phyloP scores from a whole-genome alignment of 345 rosid species.

The Corchorus olitorius region DNA sequence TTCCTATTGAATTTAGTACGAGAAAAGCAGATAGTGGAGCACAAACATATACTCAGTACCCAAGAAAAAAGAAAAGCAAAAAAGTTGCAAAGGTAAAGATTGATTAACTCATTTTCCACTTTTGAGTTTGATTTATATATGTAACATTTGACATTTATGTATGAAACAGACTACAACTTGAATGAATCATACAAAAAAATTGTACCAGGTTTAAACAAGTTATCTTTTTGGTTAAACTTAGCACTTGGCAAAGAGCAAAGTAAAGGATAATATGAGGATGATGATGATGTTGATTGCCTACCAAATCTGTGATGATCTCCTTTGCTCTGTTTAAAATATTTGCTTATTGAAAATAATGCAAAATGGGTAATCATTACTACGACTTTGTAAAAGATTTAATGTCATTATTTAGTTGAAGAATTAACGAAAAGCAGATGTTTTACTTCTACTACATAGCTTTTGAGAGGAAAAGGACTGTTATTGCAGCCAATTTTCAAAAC shows the following conservation, averaged over 20 bases:
- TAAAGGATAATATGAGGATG: constrained; percentile 8
- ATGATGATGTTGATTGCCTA: constrained; percentile 29
- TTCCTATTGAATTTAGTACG: neutral
- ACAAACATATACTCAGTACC: neutral
- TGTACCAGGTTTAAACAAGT: neutral
- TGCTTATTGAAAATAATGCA: constrained; percentile 14
- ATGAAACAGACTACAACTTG: neutral
- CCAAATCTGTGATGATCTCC: constrained; percentile 24
- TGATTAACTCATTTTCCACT: neutral
- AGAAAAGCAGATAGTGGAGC: neutral
- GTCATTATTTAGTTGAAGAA: neutral
- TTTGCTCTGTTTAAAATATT: neutral
- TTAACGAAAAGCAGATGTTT: constrained; percentile 2
- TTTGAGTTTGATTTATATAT: neutral
- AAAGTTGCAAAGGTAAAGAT: neutral
- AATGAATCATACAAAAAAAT: neutral
- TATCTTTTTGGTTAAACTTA: neutral
- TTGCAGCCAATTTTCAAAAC: neutral
- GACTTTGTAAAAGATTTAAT: constrained; percentile 21
- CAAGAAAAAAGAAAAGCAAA: neutral
- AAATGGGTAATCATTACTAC: constrained; percentile 20
- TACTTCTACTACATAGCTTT: neutral
- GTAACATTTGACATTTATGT: neutral
- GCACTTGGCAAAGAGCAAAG: neutral
- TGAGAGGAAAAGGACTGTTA: neutral